Base-by-base conservation (phyloP, 805 yeast genomes). In the Komagataella pseudopastoris region DNA sequence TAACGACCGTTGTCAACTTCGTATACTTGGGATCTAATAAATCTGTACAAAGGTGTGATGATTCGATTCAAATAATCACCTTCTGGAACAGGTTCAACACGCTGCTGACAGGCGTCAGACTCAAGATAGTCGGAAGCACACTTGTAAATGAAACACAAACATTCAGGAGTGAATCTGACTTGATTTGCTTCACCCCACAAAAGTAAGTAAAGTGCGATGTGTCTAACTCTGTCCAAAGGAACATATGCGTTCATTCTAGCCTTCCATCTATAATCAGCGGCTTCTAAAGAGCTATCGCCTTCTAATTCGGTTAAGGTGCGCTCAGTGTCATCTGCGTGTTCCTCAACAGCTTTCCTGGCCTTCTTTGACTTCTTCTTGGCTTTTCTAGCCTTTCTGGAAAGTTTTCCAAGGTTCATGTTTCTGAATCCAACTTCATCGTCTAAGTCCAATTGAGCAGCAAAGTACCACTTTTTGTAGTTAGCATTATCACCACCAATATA, bases 171-270 rank as follows among this genome's bases (percentile, higher is more conserved):
- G 72, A 93, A 93, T 70, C 99, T 85, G 53, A 91, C 95, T 73
- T 86, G 93, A 69, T 86, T 86, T 43, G 93, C 90, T 71, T 86
- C 95, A 73, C 95, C 95, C 95, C 95, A 86, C 59, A 84, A 69
- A 60, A 86, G 72, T 55, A 86, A 71, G 69, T 85, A 86, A 55
- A 86, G 71, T 12, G 90, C 83, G 59, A 86, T 69, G 57, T 85
- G 89, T 69, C 90, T 80, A 51, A 85, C 90, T 68, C 85, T 78
- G 65, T 85, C 91, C 52, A 84, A 69, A n/a, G 93, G 88, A 49
- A 82, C 62, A 60, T 84, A 71, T 30, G 72, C 65, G 62, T 84
- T 82, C 90, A 85, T 83, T 66, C 75, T 81, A 50, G 88, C 82
- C 67, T 83, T 85, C 95, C 95, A 86, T 72, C 89, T 80, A 62